Base-by-base conservation (phyloP, 345 rosid genomes). In the Brassica rapa region DNA sequence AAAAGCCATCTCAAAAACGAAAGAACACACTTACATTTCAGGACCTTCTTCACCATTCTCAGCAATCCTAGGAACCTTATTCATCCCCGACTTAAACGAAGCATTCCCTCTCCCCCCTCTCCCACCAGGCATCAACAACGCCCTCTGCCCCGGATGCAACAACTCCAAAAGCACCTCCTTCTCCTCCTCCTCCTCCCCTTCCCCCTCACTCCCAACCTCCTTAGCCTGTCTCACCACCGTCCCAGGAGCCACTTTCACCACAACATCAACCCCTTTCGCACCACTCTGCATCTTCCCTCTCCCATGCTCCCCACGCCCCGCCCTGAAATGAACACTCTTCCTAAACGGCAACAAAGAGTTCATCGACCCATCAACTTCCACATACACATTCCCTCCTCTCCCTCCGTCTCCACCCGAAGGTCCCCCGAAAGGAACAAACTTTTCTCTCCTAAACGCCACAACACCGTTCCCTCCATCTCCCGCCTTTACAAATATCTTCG, bases 341-440 rank as follows among this genome's bases (percentile, higher is more conserved):
- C 97, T 82, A 82, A 94, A 94, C 0, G 98, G 91, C 68, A 92
- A 64, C 80, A 91, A 75, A 6, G 98, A 94, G 72, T 92, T 91
- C 95, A 94, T 88, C 3, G 97, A 87, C 9, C 84, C 85, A 30
- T 89, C 97, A 10, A 92, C 98, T 76, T 89, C 91, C 61, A 94
- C 75, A 71, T 88, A 87, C 61, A 91, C 92, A 79, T 92, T 87
- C 33, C 97, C 97, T 51, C 97, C 98, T 79, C 88, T 91, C n/a
- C 97, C 97, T 66, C 97, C 97, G 71, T 94, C 95, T 15, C 98
- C 98, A 11, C 98, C 98, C 0, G 97, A 94, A 1, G 97, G 98
- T 2, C 97, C 98, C 7, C 98, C 97, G 39, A 89, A 35, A 8
- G 97, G 98, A 75, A 92, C 94, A 21, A 81, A 92, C 74, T 91